phyloP scores from a whole-genome alignment of 495 filamentous ascomycete species.

The Penicillium lividum region DNA sequence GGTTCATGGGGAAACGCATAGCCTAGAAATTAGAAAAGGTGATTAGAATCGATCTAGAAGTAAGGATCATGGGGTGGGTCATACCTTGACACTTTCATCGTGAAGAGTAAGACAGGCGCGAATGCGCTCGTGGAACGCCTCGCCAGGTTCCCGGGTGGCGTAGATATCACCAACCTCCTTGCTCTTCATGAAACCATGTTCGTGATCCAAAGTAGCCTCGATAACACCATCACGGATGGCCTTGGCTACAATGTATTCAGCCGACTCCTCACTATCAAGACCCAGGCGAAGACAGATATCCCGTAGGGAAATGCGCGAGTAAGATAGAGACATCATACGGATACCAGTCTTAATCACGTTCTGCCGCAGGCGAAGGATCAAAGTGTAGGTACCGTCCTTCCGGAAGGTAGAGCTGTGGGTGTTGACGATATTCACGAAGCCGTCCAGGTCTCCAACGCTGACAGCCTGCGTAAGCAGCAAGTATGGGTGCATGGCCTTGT shows the following conservation, averaged over 20 bases:
- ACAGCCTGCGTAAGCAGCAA: constrained; percentile 91
- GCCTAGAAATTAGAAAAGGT: constrained; percentile 55
- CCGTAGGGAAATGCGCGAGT: constrained; percentile 94
- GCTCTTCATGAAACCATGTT: constrained; percentile 97
- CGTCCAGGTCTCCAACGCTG: constrained; percentile 89
- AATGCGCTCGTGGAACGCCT: constrained; percentile 97
- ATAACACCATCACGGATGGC: constrained; percentile 98
- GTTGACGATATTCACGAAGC: constrained; percentile 81
- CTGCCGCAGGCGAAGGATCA: constrained; percentile 90
- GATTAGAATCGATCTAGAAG: constrained; percentile 2
- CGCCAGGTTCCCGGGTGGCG: constrained; percentile 89
- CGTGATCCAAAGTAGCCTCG: constrained; percentile 90
- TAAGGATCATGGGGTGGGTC: background rate
- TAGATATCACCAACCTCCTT: constrained; percentile 95
- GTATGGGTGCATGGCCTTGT: constrained; percentile 85
- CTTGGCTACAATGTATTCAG: constrained; percentile 98
- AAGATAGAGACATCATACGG: constrained; percentile 97
- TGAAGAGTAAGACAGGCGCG: constrained; percentile 85
- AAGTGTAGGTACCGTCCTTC: constrained; percentile 90
- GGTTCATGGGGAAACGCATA: constrained; percentile 99
- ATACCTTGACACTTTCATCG: constrained; percentile 96
- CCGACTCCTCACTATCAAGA: constrained; percentile 90
- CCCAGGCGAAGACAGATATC: constrained; percentile 96
- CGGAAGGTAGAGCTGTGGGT: constrained; percentile 81
- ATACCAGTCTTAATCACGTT: constrained; percentile 99